Base-by-base conservation (phyloP, 257 asterid genomes). In the Gentiana dahurica region DNA sequence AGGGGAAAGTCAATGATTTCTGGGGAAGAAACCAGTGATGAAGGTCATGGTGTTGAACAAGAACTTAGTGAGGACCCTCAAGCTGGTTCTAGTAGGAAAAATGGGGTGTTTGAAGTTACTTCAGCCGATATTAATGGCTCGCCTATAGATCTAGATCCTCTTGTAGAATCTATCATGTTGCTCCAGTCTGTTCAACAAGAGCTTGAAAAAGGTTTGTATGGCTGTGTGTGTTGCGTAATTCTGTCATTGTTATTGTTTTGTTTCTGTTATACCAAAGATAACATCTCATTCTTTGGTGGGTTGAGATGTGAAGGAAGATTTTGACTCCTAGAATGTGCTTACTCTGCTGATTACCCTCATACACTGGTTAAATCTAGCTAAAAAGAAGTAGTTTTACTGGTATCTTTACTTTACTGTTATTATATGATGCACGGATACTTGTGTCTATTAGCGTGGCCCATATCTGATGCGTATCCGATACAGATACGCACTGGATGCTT, bases 131-230 rank as follows among this genome's bases (percentile, higher is more conserved):
- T 68, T 61, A 77, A 70, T 53, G 79, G 73, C 8, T 58, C 73
- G 53, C 69, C 75, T 36, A 59, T 71, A 8, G 73, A 73, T 68
- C 65, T 53, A 49, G 94, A 81, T 73, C 80, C 80, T 51, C 67
- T 76, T 41, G 56, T 54, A 58, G 84, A 75, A 49, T 76, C 92
- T 55, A 55, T 81, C 63, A 45, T 55, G 64, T 71, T 62, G 15
- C 81, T 83, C 62, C 92, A 78, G 34, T 75, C 82, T 50, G 86
- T 57, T 46, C 73, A 69, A 70, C 93, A 79, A 70, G 89, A 81
- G 41, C 73, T 86, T 41, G 77, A 67, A 69, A 74, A 70, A 80
- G 97, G 97, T 86, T 49, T 13, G 68, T 68, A 49, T 35, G 4
- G 38, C 60, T 65, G 58, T 38, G 34, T 59, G 59, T 45, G 39